phyloP scores from a whole-genome alignment of 1,284 basidiomycete species.

The Sporisorium sorghi region DNA sequence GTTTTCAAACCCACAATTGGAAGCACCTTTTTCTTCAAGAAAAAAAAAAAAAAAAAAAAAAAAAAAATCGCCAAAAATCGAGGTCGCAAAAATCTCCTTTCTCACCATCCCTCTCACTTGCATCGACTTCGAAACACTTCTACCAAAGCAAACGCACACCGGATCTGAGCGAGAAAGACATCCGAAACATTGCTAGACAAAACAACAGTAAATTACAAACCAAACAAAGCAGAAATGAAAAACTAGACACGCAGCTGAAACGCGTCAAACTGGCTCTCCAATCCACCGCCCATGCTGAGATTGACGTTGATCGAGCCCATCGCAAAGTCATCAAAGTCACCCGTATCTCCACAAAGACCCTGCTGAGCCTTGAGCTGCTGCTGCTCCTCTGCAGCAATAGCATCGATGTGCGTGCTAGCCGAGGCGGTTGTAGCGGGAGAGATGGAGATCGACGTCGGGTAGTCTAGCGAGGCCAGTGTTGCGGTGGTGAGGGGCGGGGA shows the following conservation, averaged over 20 bases:
- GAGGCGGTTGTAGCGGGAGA: neutral
- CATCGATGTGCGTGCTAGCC: neutral
- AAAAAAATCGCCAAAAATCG: neutral
- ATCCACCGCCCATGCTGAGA: neutral
- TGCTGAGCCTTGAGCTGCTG: neutral
- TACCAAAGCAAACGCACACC: neutral
- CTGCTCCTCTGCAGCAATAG: neutral
- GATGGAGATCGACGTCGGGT: conserved; percentile 2
- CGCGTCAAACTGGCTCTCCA: conserved; percentile 9
- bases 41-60: neutral
- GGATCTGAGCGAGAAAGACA: neutral
- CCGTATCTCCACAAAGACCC: neutral
- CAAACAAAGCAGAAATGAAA: neutral
- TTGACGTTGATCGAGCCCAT: neutral
- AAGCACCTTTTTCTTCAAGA: no score
- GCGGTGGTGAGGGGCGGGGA: conserved; percentile 24
- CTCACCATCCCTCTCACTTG: neutral
- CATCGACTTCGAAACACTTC: neutral
- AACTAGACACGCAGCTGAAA: conserved; percentile 15
- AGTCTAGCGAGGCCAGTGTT: conserved; percentile 17
- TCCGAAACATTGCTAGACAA: neutral
- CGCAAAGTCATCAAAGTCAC: neutral
- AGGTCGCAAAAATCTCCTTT: conserved; percentile 2
- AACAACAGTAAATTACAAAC: neutral
- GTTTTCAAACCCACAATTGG: no score